Conservation (phyloP, 1,284 basidiomycete species). For the Cerrena zonata region DNA sequence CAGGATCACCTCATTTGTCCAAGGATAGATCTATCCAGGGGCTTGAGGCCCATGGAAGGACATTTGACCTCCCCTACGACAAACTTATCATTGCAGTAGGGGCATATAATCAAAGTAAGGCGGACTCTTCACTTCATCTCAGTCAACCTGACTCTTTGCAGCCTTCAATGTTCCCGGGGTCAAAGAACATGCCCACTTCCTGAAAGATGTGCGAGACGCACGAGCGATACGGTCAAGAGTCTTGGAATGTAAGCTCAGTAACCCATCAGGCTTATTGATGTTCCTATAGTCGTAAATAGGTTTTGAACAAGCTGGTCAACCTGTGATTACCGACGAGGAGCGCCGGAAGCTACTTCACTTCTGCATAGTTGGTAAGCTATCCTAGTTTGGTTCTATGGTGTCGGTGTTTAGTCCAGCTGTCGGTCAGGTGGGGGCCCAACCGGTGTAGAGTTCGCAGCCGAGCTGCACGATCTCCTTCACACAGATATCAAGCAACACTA, state of each 20-base stretch:
- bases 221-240: constrained; percentile 73
- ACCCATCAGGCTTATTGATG: too few relatives aligned
- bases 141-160: constrained; percentile 20
- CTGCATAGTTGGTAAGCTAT: constrained; percentile 64
- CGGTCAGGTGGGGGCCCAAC: constrained; percentile 62
- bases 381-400: background rate
- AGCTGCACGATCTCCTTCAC: constrained; percentile 78
- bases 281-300: too few relatives aligned
- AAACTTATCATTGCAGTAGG: constrained; percentile 83
- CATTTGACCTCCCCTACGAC: constrained; percentile 54
- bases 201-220: constrained; percentile 80
- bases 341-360: constrained; percentile 69
- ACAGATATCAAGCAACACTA: constrained; percentile 69
- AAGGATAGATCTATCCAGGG: background rate
- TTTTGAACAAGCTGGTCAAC: constrained; percentile 78
- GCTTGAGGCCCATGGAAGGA: constrained; percentile 16
- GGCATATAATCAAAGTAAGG: constrained; percentile 74
- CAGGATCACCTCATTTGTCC: too few relatives aligned
- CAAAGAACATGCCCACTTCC: constrained; percentile 73
- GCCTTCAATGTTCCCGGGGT: constrained; percentile 66
- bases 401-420: constrained; percentile 3
- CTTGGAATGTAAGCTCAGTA: constrained; percentile 57
- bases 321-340: constrained; percentile 59
- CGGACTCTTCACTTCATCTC: constrained; percentile 12
- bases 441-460: constrained; percentile 82